Evolutionary conservation across 2,329 filamentous ascomycete species (phyloP).

Genomic region (Orbilia blumenaviensis): DNA sequence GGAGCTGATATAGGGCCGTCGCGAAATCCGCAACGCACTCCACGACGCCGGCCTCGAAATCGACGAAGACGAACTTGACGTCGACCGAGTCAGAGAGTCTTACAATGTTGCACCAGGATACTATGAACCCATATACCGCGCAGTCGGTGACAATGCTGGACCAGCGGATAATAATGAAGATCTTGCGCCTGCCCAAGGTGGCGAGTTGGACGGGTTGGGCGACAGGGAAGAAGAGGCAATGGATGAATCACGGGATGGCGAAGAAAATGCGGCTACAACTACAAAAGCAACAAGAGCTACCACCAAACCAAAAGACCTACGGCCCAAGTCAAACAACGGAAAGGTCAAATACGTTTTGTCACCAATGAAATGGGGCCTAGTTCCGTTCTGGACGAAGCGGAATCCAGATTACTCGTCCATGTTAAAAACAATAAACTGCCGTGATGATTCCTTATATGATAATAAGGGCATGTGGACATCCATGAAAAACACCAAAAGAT

Average conservation of each 20-base stretch:
- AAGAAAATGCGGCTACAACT: background rate
- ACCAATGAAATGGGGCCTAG: constrained; percentile 93
- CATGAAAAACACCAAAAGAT: constrained; percentile 90
- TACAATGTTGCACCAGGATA: constrained; percentile 95
- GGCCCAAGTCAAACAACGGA: constrained; percentile 29
- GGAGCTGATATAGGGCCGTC: constrained; percentile 37
- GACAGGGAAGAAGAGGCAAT: constrained; percentile 43
- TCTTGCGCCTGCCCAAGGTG: constrained; percentile 56
- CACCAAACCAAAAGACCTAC: background rate
- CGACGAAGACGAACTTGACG: constrained; percentile 46
- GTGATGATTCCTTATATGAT: constrained; percentile 81
- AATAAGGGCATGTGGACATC: constrained; percentile 86
- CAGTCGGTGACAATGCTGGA: constrained; percentile 69
- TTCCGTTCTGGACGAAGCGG: constrained; percentile 92
- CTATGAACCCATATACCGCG: constrained; percentile 84
- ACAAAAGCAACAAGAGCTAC: constrained; percentile 24
- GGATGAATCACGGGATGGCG: constrained; percentile 50
- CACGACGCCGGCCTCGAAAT: constrained; percentile 45
- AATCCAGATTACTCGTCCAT: constrained; percentile 79
- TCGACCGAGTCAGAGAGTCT: constrained; percentile 69
- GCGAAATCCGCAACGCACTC: constrained; percentile 49
- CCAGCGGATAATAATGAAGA: constrained; percentile 55
- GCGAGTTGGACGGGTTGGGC: constrained; percentile 52
- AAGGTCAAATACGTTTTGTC: constrained; percentile 79
- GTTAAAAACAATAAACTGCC: constrained; percentile 93